Evolutionary conservation across 192 early-diverging fungal species (phyloP), one percentile per base, ranked within the genome.

Genomic region (Coemansia sp.): DNA sequence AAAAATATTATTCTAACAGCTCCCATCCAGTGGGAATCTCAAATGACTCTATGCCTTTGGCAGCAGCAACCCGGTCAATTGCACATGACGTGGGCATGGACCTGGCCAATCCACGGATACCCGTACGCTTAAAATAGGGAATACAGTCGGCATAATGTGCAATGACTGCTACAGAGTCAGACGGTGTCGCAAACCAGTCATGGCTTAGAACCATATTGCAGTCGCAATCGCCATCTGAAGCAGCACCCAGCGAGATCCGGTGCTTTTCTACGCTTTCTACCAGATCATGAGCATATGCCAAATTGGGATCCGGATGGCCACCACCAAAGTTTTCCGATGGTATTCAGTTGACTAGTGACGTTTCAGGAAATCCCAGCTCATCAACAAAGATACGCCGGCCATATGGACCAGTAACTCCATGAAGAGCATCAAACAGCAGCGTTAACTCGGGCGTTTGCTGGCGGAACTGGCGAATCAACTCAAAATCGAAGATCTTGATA

Each of bases 161-260:
- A 73, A 98, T 98, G 42, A 95, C 85, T 5, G 96, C 96, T 0
- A 98, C 94, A 31, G 93, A 95, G 67, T 98, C 96, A 14, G 90
- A 93, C 1, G 96, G 96, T 19, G 90, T 97, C 36, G 97, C 94
- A 75, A 98, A 98, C 57, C 85, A 90, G 52, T 90, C 86, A 65
- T 94, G 89, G 64, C 91, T 90, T 67, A 97, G 90, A 47, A 98
- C 91, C 96, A 98, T 97, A 81, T 98, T 97, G 59, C 91, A 88
- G 57, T 93, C 96, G 59, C 96, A 94, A 77, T 98, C 96, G 58
- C 96, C 96, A 73, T 98, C 96, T 0, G 92, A 96, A 5, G 96
- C 96, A 14, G 94, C 96, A 45, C 94, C 96, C 68, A 98, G 91
- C 57, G 81, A 80, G 50, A 94, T 85, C 26, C 68, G 59, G 58